phyloP scores from a whole-genome alignment of 1,284 basidiomycete species.

The Cryptococcus sp. region DNA sequence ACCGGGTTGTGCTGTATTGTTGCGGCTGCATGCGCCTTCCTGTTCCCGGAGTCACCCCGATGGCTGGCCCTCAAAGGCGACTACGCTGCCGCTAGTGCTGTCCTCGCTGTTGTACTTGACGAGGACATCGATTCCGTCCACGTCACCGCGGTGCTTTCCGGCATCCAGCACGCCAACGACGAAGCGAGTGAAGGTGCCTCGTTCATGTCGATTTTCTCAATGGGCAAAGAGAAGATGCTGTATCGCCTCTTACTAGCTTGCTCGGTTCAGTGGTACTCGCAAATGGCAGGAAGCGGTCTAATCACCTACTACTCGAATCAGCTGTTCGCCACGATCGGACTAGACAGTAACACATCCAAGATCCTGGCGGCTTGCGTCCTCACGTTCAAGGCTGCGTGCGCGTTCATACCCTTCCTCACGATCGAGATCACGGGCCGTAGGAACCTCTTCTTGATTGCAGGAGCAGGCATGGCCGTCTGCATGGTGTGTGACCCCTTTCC shows the following conservation, averaged over 20 bases:
- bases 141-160: neutral
- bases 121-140: too few relatives aligned
- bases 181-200: neutral
- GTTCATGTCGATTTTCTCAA: conserved; percentile 21
- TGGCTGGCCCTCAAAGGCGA: conserved; percentile 55
- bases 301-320: conserved; percentile 7
- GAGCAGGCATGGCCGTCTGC: conserved; percentile 5
- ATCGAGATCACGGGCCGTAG: conserved; percentile 28
- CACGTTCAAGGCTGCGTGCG: conserved; percentile 13
- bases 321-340: too few relatives aligned
- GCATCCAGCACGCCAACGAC: conserved; percentile 13
- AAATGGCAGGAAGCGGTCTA: conserved; percentile 26
- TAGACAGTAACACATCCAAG: conserved; percentile 6
- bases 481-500: conserved; percentile 6
- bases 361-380: conserved; percentile 18
- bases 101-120: conserved; percentile 14
- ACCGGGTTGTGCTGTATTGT: too few relatives aligned
- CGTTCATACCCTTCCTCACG: conserved; percentile 13
- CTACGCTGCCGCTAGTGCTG: conserved; percentile 46
- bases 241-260: conserved; percentile 34
- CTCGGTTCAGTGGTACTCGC: conserved; percentile 41
- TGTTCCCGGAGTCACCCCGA: conserved; percentile 56
- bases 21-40: too few relatives aligned
- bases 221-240: conserved; percentile 32
- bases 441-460: conserved; percentile 22